A percentile compares a stretch with the other conserved stretches of the same genome.
phyloP scores from a whole-genome alignment of 495 filamentous ascomycete genomes.

The Aspergillus biplanus region DNA sequence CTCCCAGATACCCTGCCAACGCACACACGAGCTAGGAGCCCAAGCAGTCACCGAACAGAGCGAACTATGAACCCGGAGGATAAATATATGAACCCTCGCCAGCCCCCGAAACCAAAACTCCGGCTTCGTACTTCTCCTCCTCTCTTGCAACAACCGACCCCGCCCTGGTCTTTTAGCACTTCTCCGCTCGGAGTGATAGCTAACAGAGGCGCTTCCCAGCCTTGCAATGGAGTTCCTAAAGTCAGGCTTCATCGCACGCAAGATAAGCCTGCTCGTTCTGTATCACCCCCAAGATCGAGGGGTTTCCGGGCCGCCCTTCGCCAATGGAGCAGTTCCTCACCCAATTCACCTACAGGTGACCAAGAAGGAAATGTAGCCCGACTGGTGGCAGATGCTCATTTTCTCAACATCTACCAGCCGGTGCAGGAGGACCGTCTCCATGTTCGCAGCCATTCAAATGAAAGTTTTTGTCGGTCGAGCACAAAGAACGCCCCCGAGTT shows the following conservation, averaged over 20 bases:
- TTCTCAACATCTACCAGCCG: not conserved
- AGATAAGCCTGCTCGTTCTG: constrained; percentile 42
- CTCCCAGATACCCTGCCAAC: constrained; percentile 47
- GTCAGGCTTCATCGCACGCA: constrained; percentile 18
- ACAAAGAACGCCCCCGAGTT: constrained; percentile 3
- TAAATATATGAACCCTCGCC: constrained; percentile 71
- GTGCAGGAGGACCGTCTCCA: constrained; percentile 14
- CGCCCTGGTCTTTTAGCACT: constrained; percentile 30
- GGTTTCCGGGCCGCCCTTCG: constrained; percentile 42
- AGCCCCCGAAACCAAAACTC: constrained; percentile 57
- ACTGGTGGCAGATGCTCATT: not conserved
- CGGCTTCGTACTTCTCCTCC: constrained; percentile 62
- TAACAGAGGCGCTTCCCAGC: constrained; percentile 42
- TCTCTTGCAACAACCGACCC: constrained; percentile 41
- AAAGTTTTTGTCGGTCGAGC: constrained; percentile 8
- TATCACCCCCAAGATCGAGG: constrained; percentile 44
- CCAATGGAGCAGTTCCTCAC: constrained; percentile 33
- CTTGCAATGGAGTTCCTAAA: constrained; percentile 35
- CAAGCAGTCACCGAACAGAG: constrained; percentile 44
- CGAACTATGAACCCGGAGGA: constrained; percentile 79
- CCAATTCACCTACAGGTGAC: constrained; percentile 20
- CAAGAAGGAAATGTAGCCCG: constrained; percentile 3
- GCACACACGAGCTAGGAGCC: constrained; percentile 41
- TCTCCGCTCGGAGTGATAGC: constrained; percentile 33
- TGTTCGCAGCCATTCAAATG: constrained; percentile 16